Base-by-base conservation (phyloP, 1,284 basidiomycete species). In the Volvariella volvacea region DNA sequence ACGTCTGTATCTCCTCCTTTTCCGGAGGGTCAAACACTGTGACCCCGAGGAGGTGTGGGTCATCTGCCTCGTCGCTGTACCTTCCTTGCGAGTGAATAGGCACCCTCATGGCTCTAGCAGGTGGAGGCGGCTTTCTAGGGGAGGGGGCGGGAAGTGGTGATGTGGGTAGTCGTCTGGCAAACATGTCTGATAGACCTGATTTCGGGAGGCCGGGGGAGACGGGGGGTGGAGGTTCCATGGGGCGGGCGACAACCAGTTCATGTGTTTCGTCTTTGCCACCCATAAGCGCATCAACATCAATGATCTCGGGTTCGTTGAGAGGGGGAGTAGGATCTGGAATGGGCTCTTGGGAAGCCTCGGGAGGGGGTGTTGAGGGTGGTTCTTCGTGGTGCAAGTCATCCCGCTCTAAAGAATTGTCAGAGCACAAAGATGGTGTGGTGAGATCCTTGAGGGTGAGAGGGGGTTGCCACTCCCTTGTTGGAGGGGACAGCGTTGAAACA, bases 371-470 rank as follows among this genome's bases (percentile, higher is more conserved):
- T 0, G 68, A 68, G 1, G 74, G 78, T 2, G 64, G 57, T 25
- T 54, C 62, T 30, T 77, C 74, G 19, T 76, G 71, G 1, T 67
- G 63, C 42, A 61, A 66, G 30, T 73, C 72, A 30, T 71, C 71
- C 31, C 58, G 54, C 34, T 68, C 66, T 17, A 61, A 56, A 8
- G 74, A 74, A 41, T 79, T 80, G 55, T 86, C 83, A 2, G 83
- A 86, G 51, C 75, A 82, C 3, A 87, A 64, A 0, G 83, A 86
- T 0, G 83, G 83, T 0, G 83, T 85, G 7, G 73, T 59, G 15
- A 58, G 61, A 34, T 60, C 58, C 17, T 59, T 55, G n/a, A 56
- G 39, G 12, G 58, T 60, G 20, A 57, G 50, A 9, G 58, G 50
- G 28, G 56, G 59, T 45, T 52, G 52, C 25, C 25, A 28, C 12